Conservation (phyloP, 176 grass and related monocot species). For the Echinochloa phyllopogon region DNA sequence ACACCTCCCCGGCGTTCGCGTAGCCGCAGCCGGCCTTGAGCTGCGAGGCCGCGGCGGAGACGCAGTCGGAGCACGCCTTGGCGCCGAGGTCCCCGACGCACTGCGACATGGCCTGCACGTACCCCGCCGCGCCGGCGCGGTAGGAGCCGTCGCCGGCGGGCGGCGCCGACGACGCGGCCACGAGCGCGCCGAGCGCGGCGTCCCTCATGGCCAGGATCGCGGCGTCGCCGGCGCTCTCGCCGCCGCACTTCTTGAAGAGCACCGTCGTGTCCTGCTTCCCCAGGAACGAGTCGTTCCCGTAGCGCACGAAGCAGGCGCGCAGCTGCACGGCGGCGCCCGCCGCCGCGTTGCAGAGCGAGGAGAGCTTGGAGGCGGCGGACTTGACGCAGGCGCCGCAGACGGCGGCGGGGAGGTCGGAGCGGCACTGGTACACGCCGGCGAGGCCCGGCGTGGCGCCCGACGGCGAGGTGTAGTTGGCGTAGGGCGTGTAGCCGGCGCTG, state of each 20-base stretch:
- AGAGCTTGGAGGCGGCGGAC: constrained; percentile 58
- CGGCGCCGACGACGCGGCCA: constrained; percentile 42
- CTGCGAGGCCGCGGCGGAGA: constrained; percentile 59
- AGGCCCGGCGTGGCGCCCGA: constrained; percentile 18
- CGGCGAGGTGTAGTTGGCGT: constrained; percentile 60
- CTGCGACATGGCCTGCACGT: constrained; percentile 94
- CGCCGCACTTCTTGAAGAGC: constrained; percentile 86
- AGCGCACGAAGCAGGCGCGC: constrained; percentile 86
- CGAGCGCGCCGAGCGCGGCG: constrained; percentile 64
- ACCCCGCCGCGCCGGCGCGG: constrained; percentile 66
- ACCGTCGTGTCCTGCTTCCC: constrained; percentile 69
- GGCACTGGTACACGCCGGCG: constrained; percentile 79
- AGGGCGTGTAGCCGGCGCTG: constrained; percentile 49
- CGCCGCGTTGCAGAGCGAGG: constrained; percentile 63
- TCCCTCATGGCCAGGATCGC: constrained; percentile 64
- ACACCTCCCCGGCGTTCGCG: constrained; percentile 69
- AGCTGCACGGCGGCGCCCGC: constrained; percentile 75
- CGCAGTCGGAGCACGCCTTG: constrained; percentile 76
- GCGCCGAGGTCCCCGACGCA: constrained; percentile 77
- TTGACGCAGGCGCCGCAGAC: constrained; percentile 66
- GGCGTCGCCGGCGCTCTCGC: constrained; percentile 32
- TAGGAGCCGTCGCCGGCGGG: constrained; percentile 23
- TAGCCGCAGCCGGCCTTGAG: constrained; percentile 65
- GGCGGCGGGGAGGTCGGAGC: constrained; percentile 64
- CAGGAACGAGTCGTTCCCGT: constrained; percentile 89